Evolutionary conservation across 1,139 yeast species (phyloP).

Genomic region (Taphrina flavorubra): DNA sequence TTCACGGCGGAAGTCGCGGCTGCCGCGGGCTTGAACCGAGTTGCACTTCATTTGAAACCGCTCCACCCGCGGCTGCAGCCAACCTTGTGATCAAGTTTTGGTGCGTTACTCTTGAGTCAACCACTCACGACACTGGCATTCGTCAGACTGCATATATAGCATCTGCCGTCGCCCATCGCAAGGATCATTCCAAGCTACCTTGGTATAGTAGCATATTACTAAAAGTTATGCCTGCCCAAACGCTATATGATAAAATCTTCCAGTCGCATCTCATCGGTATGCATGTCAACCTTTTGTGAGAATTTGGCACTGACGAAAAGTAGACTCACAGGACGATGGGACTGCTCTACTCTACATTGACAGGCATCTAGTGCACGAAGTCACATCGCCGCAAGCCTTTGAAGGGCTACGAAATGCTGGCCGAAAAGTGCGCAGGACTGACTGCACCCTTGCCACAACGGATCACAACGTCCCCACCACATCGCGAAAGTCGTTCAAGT

Average conservation of each 20-base stretch:
- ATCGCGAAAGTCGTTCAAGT: conserved; percentile 74
- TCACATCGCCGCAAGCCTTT: conserved; percentile 97
- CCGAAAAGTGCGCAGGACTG: conserved; percentile 85
- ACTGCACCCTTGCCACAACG: conserved; percentile 95
- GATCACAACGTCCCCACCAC: conserved; percentile 97
- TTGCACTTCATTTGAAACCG: conserved; percentile 1
- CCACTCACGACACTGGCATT: background rate
- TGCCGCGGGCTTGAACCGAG: background rate
- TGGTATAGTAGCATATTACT: background rate
- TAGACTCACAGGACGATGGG: conserved; percentile 80
- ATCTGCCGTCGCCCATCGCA: background rate
- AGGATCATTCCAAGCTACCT: background rate
- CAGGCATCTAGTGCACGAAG: conserved; percentile 97
- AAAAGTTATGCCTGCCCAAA: conserved; percentile 9
- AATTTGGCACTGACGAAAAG: background rate
- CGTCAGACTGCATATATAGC: conserved; percentile 1
- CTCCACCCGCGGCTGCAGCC: conserved; percentile 1
- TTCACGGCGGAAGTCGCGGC: conserved; percentile 5
- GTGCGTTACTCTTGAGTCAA: background rate
- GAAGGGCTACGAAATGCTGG: conserved; percentile 90
- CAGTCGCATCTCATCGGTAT: conserved; percentile 25
- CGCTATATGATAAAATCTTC: conserved; percentile 26
- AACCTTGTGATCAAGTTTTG: background rate
- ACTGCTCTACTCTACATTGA: conserved; percentile 87
- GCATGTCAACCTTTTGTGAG: background rate